A percentile compares a stretch with the other conserved stretches of the same genome.
These are phyloP conservation scores for Geotrichum fermentans DNA, from an alignment of 1,139 yeast species.

Conservation along the genomic window DNA sequence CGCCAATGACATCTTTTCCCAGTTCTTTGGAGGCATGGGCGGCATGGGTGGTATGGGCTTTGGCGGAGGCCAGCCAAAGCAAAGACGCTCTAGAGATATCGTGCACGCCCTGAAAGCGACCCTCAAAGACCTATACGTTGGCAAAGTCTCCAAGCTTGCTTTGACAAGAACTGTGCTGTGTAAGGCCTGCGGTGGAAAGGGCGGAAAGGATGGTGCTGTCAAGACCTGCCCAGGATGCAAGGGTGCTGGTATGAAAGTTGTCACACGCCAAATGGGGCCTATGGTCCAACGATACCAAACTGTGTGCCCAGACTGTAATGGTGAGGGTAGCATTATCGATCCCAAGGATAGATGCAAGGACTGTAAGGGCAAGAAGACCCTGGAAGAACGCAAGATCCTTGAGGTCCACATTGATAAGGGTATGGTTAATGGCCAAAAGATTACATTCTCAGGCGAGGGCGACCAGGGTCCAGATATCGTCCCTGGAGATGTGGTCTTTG, in stretches of 20 bases:
- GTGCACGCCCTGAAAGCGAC: constrained; percentile 82
- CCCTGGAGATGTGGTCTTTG: constrained; percentile 94
- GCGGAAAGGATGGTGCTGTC: constrained; percentile 91
- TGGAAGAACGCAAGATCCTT: constrained; percentile 82
- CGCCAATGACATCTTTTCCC: constrained; percentile 86
- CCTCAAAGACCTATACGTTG: constrained; percentile 63
- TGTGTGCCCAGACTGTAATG: constrained; percentile 86
- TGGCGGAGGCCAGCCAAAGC: constrained; percentile 66
- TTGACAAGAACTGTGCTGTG: constrained; percentile 88
- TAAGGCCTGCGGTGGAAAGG: constrained; percentile 85
- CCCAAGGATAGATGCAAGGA: constrained; percentile 82
- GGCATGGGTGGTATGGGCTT: constrained; percentile 52
- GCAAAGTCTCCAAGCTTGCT: constrained; percentile 90
- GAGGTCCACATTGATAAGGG: constrained; percentile 96
- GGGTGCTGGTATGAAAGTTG: constrained; percentile 88
- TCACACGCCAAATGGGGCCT: constrained; percentile 98
- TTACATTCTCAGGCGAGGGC: constrained; percentile 91
- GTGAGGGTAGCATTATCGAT: constrained; percentile 85
- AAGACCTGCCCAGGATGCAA: constrained; percentile 80
- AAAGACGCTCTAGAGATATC: constrained; percentile 68
- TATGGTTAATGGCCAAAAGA: constrained; percentile 91
- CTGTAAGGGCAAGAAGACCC: constrained; percentile 87
- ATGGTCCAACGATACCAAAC: constrained; percentile 98
- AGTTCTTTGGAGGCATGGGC: constrained; percentile 62
- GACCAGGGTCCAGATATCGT: constrained; percentile 94